Percentiles rank a stretch among this genome's conserved stretches.
These are phyloP conservation scores for Theileria orientalis DNA, from an alignment of 169 alveolate species.

Conservation along the genomic window DNA sequence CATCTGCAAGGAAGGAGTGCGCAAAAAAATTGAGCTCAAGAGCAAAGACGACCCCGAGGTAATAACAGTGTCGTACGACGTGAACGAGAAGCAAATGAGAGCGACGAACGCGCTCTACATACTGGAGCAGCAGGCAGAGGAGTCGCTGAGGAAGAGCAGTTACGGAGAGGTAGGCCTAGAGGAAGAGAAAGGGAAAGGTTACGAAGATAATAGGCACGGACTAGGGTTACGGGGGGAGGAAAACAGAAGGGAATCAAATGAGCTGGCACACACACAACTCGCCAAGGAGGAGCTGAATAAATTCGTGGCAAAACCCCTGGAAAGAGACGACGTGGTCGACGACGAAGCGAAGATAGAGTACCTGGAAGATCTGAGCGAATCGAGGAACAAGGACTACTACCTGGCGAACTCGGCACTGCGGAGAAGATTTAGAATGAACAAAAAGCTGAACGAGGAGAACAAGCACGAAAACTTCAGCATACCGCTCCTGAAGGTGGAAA, in stretches of 20 bases:
- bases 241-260: not conserved
- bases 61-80: constrained; percentile 32
- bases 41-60: constrained; percentile 34
- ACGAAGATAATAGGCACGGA: not conserved
- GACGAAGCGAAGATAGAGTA: constrained; percentile 1
- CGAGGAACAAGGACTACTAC: constrained; percentile 41
- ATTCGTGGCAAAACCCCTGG: not conserved
- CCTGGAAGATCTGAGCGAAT: constrained; percentile 42
- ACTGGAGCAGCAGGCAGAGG: constrained; percentile 46
- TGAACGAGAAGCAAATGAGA: constrained; percentile 38
- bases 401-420: constrained; percentile 61
- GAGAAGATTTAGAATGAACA: constrained; percentile 28
- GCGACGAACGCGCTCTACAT: constrained; percentile 44
- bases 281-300: no score
- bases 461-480: constrained; percentile 21
- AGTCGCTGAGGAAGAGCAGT: not conserved
- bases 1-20: constrained; percentile 72
- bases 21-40: constrained; percentile 69
- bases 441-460: constrained; percentile 22
- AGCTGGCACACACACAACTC: no score
- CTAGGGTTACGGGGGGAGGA: not conserved
- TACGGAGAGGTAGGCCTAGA: no score
- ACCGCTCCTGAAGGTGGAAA: constrained; percentile 11
- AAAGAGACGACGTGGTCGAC: constrained; percentile 6
- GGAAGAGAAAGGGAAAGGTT: not conserved